Evolutionary conservation across 1,284 basidiomycete genomes (phyloP).

Genomic region (Malassezia equina): DNA sequence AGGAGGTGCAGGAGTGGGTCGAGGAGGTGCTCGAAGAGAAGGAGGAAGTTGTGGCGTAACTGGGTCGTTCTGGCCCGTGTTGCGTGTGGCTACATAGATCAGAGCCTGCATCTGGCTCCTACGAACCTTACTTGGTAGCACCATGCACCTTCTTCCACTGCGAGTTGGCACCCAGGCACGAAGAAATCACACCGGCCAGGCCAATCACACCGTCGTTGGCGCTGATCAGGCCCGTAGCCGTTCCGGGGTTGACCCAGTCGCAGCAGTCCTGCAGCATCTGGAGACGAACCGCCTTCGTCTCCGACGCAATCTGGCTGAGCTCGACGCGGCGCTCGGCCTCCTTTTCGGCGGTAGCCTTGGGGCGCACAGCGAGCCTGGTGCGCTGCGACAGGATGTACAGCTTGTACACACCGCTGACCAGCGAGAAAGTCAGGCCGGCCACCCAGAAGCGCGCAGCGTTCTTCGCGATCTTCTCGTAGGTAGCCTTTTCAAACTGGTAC

Average conservation of each 20-base stretch:
- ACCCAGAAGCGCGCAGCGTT: slow-evolving; percentile 82
- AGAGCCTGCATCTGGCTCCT: neutral
- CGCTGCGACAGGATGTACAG: slow-evolving; percentile 41
- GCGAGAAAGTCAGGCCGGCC: slow-evolving; percentile 54
- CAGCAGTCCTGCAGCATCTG: slow-evolving; percentile 72
- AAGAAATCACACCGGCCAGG: slow-evolving; percentile 39
- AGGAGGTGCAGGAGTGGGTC: slow-evolving; percentile 48
- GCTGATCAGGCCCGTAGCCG: slow-evolving; percentile 65
- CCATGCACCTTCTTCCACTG: slow-evolving; percentile 48
- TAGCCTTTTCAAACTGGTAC: slow-evolving; percentile 53
- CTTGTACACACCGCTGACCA: slow-evolving; percentile 41
- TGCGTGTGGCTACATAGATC: neutral
- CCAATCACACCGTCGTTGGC: slow-evolving; percentile 65
- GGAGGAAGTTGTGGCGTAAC: slow-evolving; percentile 23
- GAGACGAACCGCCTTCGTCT: slow-evolving; percentile 58
- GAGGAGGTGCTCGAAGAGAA: slow-evolving; percentile 48
- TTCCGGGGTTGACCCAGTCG: slow-evolving; percentile 81
- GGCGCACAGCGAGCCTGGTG: slow-evolving; percentile 23
- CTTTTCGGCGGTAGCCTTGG: slow-evolving; percentile 55
- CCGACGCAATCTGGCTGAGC: slow-evolving; percentile 58
- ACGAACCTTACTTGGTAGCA: slow-evolving; percentile 27
- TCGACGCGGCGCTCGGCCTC: slow-evolving; percentile 61
- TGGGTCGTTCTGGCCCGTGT: neutral
- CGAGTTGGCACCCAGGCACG: slow-evolving; percentile 39
- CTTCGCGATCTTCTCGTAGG: slow-evolving; percentile 60